Percentiles rank a stretch among this genome's conserved stretches.
These are phyloP conservation scores for Ascosphaera pollenicola DNA, from an alignment of 2,329 filamentous ascomycete genomes.

Conservation along the genomic window DNA sequence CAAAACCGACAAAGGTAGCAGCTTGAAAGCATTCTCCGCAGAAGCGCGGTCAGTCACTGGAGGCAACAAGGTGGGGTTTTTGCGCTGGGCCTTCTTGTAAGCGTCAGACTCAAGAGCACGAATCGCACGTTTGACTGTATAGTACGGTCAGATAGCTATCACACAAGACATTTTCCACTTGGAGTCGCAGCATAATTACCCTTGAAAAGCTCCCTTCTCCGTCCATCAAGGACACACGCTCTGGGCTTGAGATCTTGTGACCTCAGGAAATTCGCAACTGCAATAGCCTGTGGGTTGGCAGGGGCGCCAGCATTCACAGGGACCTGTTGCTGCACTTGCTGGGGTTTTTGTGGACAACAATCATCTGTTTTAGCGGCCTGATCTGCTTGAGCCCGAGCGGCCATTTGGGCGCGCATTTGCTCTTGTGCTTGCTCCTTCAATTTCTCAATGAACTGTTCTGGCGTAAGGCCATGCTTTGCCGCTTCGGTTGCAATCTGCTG, in stretches of 20 bases:
- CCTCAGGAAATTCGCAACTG: constrained; percentile 71
- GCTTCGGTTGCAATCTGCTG: constrained; percentile 24
- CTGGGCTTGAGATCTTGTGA: constrained; percentile 68
- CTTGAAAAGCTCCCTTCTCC: constrained; percentile 96
- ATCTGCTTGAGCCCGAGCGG: neutral
- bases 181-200: constrained; percentile 30
- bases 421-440: constrained; percentile 21
- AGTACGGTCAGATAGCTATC: neutral
- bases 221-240: constrained; percentile 83
- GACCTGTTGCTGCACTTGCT: constrained; percentile 23
- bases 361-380: constrained; percentile 13
- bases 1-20: constrained; percentile 82
- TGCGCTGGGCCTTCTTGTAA: constrained; percentile 62
- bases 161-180: too few relatives aligned
- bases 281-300: constrained; percentile 70
- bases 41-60: constrained; percentile 70
- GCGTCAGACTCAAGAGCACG: constrained; percentile 72
- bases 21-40: constrained; percentile 84
- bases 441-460: constrained; percentile 26
- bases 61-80: constrained; percentile 76
- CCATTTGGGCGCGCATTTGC: constrained; percentile 12
- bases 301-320: constrained; percentile 31
- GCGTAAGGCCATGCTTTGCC: constrained; percentile 29
- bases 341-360: constrained; percentile 9
- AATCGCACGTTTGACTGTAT: constrained; percentile 77